Evolutionary conservation across 345 rosid genomes (phyloP), one percentile per base, ranked within the genome.

Genomic region (Anastatica hierochuntica): DNA sequence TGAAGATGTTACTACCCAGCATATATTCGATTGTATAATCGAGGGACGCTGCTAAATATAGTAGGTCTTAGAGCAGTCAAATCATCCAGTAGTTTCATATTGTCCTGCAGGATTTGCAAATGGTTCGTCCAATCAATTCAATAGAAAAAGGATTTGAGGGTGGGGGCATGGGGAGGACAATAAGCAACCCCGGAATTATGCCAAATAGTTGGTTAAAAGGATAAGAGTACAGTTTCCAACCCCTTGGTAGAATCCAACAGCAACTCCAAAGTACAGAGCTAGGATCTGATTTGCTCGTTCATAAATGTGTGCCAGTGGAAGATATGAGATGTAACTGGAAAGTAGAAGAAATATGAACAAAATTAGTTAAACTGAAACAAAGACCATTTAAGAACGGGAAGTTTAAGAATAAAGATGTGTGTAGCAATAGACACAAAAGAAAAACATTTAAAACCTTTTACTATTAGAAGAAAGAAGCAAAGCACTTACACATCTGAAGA

Each of bases 221-320:
- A 53, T 15, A 35, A 38, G n/a, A 50, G 55, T 52, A 51, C 40
- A 21, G 24, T 21, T 21, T 21, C 24, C 2, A 21, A 88, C 98
- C 86, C 98, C 98, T 51, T 92, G 98, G 75, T 88, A 92, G 75
- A 92, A 92, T 62, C 98, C 98, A 75, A 83, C 81, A 29, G 96
- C 88, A 64, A 72, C 81, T 67, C 98, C 96, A 51, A 10, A 83
- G 73, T 88, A 75, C 16, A 56, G 83, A 14, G 67, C 2, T 56
- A 69, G 33, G 62, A 88, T 63, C 64, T 84, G 96, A 69, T 79
- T 84, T 43, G 69, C 78, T 29, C 98, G 78, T 73, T 92, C 98
- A 47, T 79, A 92, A 59, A 92, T 92, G 77, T 92, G 98, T 45
- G 96, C 96, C 80, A 88, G 64, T 2, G 98, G 98, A 67, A 92